Evolutionary conservation across 2,329 filamentous ascomycete species (phyloP).

Genomic region (Alternaria triticina): DNA sequence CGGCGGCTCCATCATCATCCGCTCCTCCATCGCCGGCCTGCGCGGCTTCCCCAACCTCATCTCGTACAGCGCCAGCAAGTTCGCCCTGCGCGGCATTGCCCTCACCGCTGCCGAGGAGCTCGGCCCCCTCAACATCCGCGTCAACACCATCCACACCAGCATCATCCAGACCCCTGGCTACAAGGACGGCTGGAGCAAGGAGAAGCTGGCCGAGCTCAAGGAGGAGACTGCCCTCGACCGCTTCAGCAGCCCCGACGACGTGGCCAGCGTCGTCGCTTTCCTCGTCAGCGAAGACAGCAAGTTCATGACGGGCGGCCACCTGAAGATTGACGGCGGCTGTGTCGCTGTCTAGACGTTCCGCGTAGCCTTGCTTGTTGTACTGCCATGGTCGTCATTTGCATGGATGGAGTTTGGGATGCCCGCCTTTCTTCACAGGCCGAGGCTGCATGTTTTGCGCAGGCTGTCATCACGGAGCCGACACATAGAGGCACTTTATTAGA

Average conservation of each 20-base stretch:
- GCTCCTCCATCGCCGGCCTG: slow-evolving; percentile 50
- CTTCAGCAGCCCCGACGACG: slow-evolving; percentile 47
- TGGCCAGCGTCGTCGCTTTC: slow-evolving; percentile 49
- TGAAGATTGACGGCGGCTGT: slow-evolving; percentile 45
- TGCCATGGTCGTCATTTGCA: slow-evolving; percentile 17
- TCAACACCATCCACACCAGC: slow-evolving; percentile 51
- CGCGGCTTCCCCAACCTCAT: slow-evolving; percentile 47
- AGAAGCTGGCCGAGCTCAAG: slow-evolving; percentile 43
- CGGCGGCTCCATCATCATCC: slow-evolving; percentile 49
- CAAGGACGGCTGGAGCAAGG: slow-evolving; percentile 42
- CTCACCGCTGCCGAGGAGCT: slow-evolving; percentile 49
- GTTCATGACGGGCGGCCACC: slow-evolving; percentile 47
- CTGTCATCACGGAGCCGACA: not conserved
- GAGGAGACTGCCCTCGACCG: slow-evolving; percentile 45
- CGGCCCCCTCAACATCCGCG: slow-evolving; percentile 47
- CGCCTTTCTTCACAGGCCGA: slow-evolving; percentile 1
- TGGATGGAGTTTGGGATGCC: slow-evolving; percentile 28
- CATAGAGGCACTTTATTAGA: slow-evolving; percentile 1
- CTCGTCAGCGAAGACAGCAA: slow-evolving; percentile 49
- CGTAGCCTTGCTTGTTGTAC: not conserved
- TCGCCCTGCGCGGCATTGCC: slow-evolving; percentile 49
- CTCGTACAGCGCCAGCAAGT: slow-evolving; percentile 48
- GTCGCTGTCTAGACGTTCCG: slow-evolving; percentile 28
- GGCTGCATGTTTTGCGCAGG: not conserved
- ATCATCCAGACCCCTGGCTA: slow-evolving; percentile 48